These are phyloP conservation scores for Rhodosporidiobolus odoratus DNA, from an alignment of 768 basidiomycete species.

Conservation along the genomic window DNA sequence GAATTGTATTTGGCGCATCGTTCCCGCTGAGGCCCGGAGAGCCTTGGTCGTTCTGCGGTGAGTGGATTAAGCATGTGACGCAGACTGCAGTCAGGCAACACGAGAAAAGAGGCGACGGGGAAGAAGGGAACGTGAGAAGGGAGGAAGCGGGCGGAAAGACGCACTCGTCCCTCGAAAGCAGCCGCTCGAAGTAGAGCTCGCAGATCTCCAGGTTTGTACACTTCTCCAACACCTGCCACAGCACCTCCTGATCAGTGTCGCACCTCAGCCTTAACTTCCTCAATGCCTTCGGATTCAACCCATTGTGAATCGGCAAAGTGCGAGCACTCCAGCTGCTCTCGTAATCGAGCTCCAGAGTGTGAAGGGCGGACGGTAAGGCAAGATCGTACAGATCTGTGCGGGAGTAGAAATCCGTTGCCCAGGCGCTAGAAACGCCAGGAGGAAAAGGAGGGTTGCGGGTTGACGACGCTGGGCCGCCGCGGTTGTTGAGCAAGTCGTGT, in stretches of 20 bases:
- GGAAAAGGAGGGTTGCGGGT: background rate
- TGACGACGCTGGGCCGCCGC: too few relatives aligned
- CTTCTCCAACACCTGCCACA: constrained; percentile 1
- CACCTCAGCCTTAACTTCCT: background rate
- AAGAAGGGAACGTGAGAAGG: background rate
- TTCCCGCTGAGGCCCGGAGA: background rate
- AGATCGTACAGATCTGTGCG: background rate
- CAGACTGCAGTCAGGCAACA: background rate
- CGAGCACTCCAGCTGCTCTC: constrained; percentile 1
- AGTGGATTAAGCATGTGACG: background rate
- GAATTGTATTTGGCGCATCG: background rate
- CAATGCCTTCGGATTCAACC: background rate
- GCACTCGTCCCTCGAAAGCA: background rate
- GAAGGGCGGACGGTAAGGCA: background rate
- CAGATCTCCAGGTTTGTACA: constrained; percentile 2
- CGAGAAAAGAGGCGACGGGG: background rate
- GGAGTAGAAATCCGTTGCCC: background rate
- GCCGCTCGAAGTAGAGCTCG: constrained; percentile 16
- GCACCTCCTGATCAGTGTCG: background rate
- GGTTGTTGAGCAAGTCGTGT: background rate
- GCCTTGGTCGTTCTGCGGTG: constrained; percentile 1
- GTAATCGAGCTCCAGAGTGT: constrained; percentile 11
- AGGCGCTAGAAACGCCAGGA: background rate
- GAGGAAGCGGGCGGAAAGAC: background rate
- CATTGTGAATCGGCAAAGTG: background rate